phyloP scores from a whole-genome alignment of 2,329 filamentous ascomycete genomes.

The Fusarium sp. region DNA sequence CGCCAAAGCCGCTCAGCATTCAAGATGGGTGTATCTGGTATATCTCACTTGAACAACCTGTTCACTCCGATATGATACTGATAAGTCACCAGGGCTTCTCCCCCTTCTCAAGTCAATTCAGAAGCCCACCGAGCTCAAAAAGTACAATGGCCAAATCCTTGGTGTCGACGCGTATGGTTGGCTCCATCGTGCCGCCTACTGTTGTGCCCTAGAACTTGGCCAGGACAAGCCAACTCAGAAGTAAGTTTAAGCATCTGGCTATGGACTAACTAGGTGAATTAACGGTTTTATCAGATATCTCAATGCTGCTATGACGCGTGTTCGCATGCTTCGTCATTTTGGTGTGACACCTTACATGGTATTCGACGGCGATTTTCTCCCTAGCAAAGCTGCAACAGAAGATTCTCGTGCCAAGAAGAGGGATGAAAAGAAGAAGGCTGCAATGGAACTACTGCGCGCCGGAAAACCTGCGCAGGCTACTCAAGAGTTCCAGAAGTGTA shows the following conservation, averaged over 20 bases:
- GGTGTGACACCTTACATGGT: slow-evolving; percentile 94
- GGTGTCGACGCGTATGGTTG: slow-evolving; percentile 98
- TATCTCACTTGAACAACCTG: neutral
- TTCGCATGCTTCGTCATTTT: slow-evolving; percentile 94
- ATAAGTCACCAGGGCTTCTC: slow-evolving; percentile 73
- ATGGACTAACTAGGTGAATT: neutral
- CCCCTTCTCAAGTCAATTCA: slow-evolving; percentile 97
- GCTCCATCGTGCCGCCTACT: slow-evolving; percentile 92
- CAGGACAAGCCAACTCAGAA: slow-evolving; percentile 88
- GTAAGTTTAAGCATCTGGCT: slow-evolving; percentile 59
- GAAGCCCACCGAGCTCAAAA: slow-evolving; percentile 85
- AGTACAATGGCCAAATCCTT: slow-evolving; percentile 86
- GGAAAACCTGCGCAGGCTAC: slow-evolving; percentile 85
- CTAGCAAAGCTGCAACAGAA: slow-evolving; percentile 92
- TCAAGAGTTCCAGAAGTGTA: slow-evolving; percentile 89
- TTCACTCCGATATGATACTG: slow-evolving; percentile 16
- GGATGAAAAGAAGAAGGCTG: slow-evolving; percentile 79
- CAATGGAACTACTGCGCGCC: slow-evolving; percentile 82
- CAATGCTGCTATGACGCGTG: slow-evolving; percentile 88
- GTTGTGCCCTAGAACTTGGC: slow-evolving; percentile 91
- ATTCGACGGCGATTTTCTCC: slow-evolving; percentile 95
- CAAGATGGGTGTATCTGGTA: slow-evolving; percentile 54
- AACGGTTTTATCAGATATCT: slow-evolving; percentile 72
- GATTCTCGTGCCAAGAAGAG: slow-evolving; percentile 78
- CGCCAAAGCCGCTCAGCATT: slow-evolving; percentile 17